Percentiles rank a stretch among this genome's conserved stretches.
These are phyloP conservation scores for Salicornia ramosissima DNA, from an alignment of 148 eudicot genomes.

Conservation along the genomic window DNA sequence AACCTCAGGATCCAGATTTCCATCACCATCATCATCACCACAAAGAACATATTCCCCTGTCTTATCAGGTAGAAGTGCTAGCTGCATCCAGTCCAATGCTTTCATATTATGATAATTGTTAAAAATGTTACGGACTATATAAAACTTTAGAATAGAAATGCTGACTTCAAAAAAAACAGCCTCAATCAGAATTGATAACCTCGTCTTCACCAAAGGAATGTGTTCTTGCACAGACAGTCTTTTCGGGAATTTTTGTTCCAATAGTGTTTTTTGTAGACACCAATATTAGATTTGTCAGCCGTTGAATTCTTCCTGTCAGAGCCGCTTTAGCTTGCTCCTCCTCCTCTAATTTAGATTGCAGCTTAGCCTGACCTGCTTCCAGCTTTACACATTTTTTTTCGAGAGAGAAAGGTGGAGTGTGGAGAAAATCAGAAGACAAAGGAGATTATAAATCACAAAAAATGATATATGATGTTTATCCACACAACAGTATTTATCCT, in stretches of 20 bases:
- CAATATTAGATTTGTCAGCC: conserved; percentile 66
- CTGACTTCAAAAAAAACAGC: neutral
- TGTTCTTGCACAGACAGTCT: conserved; percentile 40
- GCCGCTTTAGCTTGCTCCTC: conserved; percentile 85
- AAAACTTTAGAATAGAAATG: neutral
- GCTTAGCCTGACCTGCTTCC: conserved; percentile 61
- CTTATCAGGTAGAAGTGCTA: conserved; percentile 24
- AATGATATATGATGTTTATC: neutral
- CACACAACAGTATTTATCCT: too few species aligned
- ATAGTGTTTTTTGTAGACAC: conserved; percentile 64
- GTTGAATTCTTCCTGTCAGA: conserved; percentile 75
- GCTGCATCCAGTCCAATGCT: conserved; percentile 21
- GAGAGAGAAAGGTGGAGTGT: neutral
- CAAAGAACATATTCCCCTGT: conserved; percentile 11
- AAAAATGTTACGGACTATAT: neutral
- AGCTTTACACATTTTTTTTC: conserved; percentile 41
- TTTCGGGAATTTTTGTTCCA: conserved; percentile 32
- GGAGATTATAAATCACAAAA: neutral
- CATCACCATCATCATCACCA: conserved; percentile 16
- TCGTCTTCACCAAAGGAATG: conserved; percentile 59
- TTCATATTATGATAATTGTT: neutral
- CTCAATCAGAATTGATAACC: conserved; percentile 9
- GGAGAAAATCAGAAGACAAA: neutral
- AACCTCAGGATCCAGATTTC: conserved; percentile 16
- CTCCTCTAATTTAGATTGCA: conserved; percentile 67